Evolutionary conservation across 2,329 filamentous ascomycete species (phyloP).

Genomic region (Fusarium pseudograminearum): DNA sequence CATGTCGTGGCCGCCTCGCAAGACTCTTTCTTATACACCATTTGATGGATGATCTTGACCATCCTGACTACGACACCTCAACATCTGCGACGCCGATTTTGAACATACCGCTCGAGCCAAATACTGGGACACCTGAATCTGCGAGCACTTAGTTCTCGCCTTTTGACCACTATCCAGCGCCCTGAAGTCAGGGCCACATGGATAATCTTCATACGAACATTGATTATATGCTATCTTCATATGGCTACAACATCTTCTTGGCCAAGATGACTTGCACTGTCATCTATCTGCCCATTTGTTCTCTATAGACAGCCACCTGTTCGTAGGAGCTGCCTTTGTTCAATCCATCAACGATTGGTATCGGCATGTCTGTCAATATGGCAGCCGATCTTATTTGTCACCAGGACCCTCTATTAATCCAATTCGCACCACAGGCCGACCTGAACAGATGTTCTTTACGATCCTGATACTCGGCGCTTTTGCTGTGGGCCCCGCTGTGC

Average conservation of each 20-base stretch:
- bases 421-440: not conserved
- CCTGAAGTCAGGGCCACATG: constrained; percentile 35
- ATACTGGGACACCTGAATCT: not conserved
- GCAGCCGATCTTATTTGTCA: not conserved
- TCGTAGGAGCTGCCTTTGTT: not conserved
- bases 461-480: not conserved
- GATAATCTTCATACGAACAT: not conserved
- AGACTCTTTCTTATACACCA: not conserved
- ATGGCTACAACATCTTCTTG: not conserved
- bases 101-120: not conserved
- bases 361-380: not conserved
- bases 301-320: not conserved
- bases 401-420: not conserved
- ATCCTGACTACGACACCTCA: not conserved
- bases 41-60: not conserved
- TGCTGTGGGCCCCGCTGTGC: not conserved
- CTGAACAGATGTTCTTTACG: not conserved
- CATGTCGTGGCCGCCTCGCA: not conserved
- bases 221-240: not conserved
- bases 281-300: not conserved
- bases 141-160: not conserved
- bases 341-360: not conserved
- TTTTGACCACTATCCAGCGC: not conserved
- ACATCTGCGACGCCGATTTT: not conserved
- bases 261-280: not conserved